phyloP scores from a whole-genome alignment of 2,329 filamentous ascomycete genomes.

The Tolypocladium pustulatum region DNA sequence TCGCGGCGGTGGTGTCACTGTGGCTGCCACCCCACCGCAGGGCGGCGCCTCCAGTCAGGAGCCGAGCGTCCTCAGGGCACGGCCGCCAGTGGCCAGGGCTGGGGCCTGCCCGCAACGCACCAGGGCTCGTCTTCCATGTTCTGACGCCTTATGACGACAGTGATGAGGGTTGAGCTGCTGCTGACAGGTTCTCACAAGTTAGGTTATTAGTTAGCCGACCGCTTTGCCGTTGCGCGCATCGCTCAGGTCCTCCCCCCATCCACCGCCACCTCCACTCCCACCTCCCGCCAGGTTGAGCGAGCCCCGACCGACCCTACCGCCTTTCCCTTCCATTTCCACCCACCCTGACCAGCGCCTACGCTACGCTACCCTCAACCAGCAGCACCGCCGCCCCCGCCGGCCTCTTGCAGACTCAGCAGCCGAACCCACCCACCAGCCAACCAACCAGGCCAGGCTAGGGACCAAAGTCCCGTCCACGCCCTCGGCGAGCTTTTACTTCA shows the following conservation, averaged over 20 bases:
- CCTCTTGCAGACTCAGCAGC: neutral
- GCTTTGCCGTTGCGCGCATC: too few species aligned
- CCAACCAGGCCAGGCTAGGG: neutral
- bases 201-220: too few species aligned
- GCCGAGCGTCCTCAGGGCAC: neutral
- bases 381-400: neutral
- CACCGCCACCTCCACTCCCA: too few species aligned
- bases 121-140: neutral
- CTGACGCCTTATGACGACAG: neutral
- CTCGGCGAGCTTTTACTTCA: neutral
- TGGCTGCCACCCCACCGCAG: neutral
- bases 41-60: neutral
- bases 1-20: neutral
- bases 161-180: neutral
- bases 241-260: too few species aligned
- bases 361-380: neutral
- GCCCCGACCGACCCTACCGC: neutral
- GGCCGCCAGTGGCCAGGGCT: neutral
- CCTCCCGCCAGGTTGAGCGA: neutral
- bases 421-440: neutral
- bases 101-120: neutral
- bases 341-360: too few species aligned
- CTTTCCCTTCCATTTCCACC: too few species aligned
- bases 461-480: neutral
- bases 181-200: neutral